Evolutionary conservation across 202 grass and related monocot species (phyloP).

Genomic region (Brachypodium distachyon): DNA sequence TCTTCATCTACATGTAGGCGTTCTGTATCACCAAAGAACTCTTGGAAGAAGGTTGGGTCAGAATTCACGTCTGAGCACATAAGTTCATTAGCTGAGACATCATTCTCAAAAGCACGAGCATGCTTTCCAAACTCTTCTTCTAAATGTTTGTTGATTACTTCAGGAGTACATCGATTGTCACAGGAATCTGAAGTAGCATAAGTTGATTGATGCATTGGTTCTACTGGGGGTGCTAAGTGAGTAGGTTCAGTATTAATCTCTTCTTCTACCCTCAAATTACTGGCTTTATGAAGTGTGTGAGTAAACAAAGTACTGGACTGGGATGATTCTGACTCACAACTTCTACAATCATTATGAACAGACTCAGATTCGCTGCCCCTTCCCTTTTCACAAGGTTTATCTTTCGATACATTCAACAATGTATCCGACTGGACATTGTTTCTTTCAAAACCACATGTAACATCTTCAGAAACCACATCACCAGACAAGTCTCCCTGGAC

Average conservation of each 20-base stretch:
- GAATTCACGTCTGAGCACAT: conserved; percentile 35
- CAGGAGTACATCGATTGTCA: conserved; percentile 15
- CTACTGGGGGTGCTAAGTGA: background rate
- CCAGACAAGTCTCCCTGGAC: background rate
- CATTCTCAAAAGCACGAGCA: conserved; percentile 4
- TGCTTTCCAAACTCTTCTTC: conserved; percentile 24
- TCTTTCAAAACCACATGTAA: conserved; percentile 18
- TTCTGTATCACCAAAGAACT: conserved; percentile 43
- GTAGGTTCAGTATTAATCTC: conserved; percentile 16
- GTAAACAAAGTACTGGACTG: conserved; percentile 17
- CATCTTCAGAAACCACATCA: conserved; percentile 8
- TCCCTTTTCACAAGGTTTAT: conserved; percentile 23
- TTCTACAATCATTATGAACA: background rate
- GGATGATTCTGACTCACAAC: conserved; percentile 9
- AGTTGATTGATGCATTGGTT: conserved; percentile 16
- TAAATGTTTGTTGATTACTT: conserved; percentile 12
- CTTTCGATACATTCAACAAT: background rate
- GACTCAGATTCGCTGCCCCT: background rate
- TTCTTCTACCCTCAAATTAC: conserved; percentile 30
- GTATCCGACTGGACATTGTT: conserved; percentile 3
- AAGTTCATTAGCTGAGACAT: conserved; percentile 17
- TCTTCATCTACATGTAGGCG: conserved; percentile 13
- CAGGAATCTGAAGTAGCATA: conserved; percentile 5
- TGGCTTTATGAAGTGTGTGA: conserved; percentile 22
- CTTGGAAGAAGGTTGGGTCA: conserved; percentile 64